Base-by-base conservation (phyloP, 1,139 yeast genomes). In the Diutina scorzettiae region DNA sequence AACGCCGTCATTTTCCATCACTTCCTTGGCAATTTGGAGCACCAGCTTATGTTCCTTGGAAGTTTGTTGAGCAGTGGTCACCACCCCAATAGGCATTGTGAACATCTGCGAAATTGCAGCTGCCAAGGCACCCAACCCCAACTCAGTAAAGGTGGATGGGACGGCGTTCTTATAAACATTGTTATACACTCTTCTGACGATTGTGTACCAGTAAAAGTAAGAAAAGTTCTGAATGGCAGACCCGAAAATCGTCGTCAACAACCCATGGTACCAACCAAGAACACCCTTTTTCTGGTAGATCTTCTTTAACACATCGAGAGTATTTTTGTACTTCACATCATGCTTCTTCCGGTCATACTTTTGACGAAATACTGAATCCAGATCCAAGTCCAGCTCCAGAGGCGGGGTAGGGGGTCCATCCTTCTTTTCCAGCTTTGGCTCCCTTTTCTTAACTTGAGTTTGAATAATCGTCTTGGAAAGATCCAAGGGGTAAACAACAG, bases 51-150 rank as follows among this genome's bases (percentile, higher is more conserved):
- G 68, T 14, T 56, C 52, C 49, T 64, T 64, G 46, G 70, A 67
- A 24, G 87, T 80, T 62, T 85, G 95, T 57, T 85, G 95, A 53
- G 81, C 81, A 11, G 95, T 84, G 16, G 94, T 81, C 41, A 85
- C 73, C 12, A 85, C 93, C 20, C 82, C 76, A 44, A 85, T 79
- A 12, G 95, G 95, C 63, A 80, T 80, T 24, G 94, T 84, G 58
- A 84, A 80, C 47, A 84, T 51, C 59, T 85, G 95, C 5, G 94
- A 85, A 36, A 84, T 66, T 0, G 93, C 86, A 5, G 94, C 95
- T 2, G 95, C 94, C 43, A 78, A 60, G 1, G 93, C 87, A 1
- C 95, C 95, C 41, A 86, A 66, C n/a, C 74, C 60, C 49, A 85
- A 71, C 58, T 86, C 95, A 48, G 76, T 76, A 2, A 77, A 65